phyloP scores from a whole-genome alignment of 495 filamentous ascomycete species.

The Pseudevernia furfuracea region DNA sequence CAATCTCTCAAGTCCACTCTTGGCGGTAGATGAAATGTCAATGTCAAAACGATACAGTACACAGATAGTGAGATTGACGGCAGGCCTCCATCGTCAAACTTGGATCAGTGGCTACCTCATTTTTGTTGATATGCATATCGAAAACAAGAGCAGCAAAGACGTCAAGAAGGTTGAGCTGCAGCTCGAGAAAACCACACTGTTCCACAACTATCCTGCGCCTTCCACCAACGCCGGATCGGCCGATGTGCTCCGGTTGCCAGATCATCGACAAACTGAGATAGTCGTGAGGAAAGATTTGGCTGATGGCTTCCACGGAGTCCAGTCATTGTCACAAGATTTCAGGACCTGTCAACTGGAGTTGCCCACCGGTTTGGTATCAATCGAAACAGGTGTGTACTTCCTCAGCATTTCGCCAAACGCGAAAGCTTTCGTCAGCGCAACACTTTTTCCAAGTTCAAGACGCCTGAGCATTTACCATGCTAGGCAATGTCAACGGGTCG shows the following conservation, averaged over 20 bases:
- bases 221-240: slow-evolving; percentile 40
- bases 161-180: slow-evolving; percentile 45
- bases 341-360: slow-evolving; percentile 47
- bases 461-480: neutral
- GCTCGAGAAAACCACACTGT: slow-evolving; percentile 29
- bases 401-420: neutral
- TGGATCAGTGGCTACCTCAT: slow-evolving; percentile 51
- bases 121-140: slow-evolving; percentile 47
- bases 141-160: slow-evolving; percentile 40
- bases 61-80: slow-evolving; percentile 43
- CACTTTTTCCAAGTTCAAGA: neutral
- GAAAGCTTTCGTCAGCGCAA: neutral
- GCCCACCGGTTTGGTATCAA: slow-evolving; percentile 43
- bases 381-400: slow-evolving; percentile 36
- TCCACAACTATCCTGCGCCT: slow-evolving; percentile 37
- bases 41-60: slow-evolving; percentile 30
- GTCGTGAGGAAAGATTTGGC: slow-evolving; percentile 34
- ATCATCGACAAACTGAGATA: slow-evolving; percentile 41
- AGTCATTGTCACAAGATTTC: slow-evolving; percentile 39
- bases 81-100: slow-evolving; percentile 49
- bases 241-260: slow-evolving; percentile 44
- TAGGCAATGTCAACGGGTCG: neutral
- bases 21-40: slow-evolving; percentile 41
- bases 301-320: slow-evolving; percentile 40
- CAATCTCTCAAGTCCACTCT: slow-evolving; percentile 43